These are phyloP conservation scores for Penicillium palitans DNA, from an alignment of 2,329 filamentous ascomycete genomes.

Conservation along the genomic window DNA sequence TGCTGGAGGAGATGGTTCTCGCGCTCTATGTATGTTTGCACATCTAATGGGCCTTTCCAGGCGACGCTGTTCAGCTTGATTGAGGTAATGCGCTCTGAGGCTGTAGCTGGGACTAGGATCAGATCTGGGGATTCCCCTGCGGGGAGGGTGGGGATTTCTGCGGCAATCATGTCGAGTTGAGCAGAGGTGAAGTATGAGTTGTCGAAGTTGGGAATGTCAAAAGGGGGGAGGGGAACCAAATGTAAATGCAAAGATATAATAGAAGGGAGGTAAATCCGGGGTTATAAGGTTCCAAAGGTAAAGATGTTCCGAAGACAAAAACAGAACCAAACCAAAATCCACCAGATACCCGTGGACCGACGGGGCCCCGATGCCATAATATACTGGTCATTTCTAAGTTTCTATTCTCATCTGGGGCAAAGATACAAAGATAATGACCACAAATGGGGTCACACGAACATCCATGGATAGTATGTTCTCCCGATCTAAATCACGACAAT, in stretches of 20 bases:
- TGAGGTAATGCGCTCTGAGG: conserved; percentile 54
- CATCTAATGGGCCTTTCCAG: conserved; percentile 58
- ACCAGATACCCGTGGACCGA: conserved; percentile 3
- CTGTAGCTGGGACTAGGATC: conserved; percentile 55
- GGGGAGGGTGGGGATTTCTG: conserved; percentile 45
- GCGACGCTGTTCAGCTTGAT: conserved; percentile 56
- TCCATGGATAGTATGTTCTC: background rate
- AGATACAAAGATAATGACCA: background rate
- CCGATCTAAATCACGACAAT: background rate
- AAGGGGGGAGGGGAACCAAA: too few species aligned
- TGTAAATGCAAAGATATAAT: background rate
- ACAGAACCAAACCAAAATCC: background rate
- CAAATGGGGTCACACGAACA: conserved; percentile 2
- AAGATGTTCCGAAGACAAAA: conserved; percentile 1
- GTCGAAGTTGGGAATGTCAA: background rate
- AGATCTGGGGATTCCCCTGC: conserved; percentile 53
- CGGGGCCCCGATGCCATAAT: conserved; percentile 8
- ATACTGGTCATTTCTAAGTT: background rate
- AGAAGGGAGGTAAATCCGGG: conserved; percentile 3
- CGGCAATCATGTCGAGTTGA: conserved; percentile 36
- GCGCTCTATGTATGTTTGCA: conserved; percentile 58
- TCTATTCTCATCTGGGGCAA: background rate
- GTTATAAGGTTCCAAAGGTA: background rate
- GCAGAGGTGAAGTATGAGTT: background rate
- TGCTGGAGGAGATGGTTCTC: conserved; percentile 56